Conservation (phyloP, 2,329 filamentous ascomycete genomes). For the Chaetomium sp. region DNA sequence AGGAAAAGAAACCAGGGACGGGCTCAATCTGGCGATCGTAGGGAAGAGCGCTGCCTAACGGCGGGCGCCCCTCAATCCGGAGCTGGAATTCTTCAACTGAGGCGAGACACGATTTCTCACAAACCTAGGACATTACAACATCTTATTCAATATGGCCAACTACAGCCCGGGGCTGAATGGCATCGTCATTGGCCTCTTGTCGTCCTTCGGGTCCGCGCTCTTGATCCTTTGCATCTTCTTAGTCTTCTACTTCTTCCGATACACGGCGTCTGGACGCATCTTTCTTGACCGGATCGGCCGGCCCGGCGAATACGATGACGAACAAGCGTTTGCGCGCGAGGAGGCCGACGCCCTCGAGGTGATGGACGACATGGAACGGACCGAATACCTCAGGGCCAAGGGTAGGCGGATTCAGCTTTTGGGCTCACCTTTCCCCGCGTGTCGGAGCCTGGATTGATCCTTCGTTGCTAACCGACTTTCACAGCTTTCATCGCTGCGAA, state of each 20-base stretch:
- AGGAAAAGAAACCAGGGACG: neutral
- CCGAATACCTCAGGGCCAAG: conserved; percentile 91
- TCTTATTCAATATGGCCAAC: conserved; percentile 17
- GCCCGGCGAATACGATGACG: conserved; percentile 95
- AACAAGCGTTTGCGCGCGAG: conserved; percentile 87
- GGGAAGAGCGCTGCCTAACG: conserved; percentile 3
- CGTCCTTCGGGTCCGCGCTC: conserved; percentile 85
- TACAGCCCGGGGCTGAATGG: conserved; percentile 47
- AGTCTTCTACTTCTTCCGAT: conserved; percentile 88
- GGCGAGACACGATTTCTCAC: neutral
- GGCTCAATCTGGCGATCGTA: conserved; percentile 1
- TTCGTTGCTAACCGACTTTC: conserved; percentile 4
- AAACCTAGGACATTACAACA: neutral
- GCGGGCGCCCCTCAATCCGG: conserved; percentile 7
- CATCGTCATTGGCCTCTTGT: conserved; percentile 89
- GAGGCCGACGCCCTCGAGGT: conserved; percentile 90
- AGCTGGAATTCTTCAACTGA: neutral
- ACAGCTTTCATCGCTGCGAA: conserved; percentile 89
- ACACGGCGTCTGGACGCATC: conserved; percentile 81
- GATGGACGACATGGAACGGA: conserved; percentile 89
- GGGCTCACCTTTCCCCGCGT: neutral
- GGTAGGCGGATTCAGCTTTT: conserved; percentile 47
- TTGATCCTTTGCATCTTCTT: conserved; percentile 74
- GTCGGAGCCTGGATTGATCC: neutral
- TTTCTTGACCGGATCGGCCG: conserved; percentile 87